Evolutionary conservation across 2,329 filamentous ascomycete genomes (phyloP).

Genomic region (Colletotrichum abscissum): DNA sequence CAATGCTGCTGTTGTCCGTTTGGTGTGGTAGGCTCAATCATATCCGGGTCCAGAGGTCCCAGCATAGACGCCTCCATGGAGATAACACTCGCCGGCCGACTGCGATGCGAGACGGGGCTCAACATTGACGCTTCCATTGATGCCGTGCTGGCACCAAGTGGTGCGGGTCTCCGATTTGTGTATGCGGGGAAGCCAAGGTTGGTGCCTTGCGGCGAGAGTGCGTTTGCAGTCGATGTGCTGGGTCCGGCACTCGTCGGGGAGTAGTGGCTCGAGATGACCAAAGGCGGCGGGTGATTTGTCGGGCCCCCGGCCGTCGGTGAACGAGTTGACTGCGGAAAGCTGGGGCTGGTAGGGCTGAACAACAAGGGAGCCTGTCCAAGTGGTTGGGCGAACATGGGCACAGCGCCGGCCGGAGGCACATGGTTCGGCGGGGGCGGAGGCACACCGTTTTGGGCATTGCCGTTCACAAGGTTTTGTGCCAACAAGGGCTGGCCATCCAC

Average conservation of each 20-base stretch:
- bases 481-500: slow-evolving; percentile 43
- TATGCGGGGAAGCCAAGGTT: slow-evolving; percentile 31
- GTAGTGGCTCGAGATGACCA: slow-evolving; percentile 30
- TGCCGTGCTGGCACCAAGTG: slow-evolving; percentile 34
- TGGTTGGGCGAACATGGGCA: slow-evolving; percentile 32
- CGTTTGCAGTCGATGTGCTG: slow-evolving; percentile 24
- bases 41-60: slow-evolving; percentile 12
- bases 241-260: slow-evolving; percentile 12
- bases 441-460: slow-evolving; percentile 13
- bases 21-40: slow-evolving; percentile 15
- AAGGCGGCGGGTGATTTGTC: slow-evolving; percentile 23
- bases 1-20: slow-evolving; percentile 23
- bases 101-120: slow-evolving; percentile 26
- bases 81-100: slow-evolving; percentile 27
- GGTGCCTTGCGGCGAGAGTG: slow-evolving; percentile 32
- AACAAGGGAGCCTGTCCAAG: slow-evolving; percentile 25
- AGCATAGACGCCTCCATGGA: slow-evolving; percentile 35
- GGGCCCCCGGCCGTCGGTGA: slow-evolving; percentile 19
- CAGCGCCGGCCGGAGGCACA: slow-evolving; percentile 10
- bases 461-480: slow-evolving; percentile 36
- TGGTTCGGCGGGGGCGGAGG: slow-evolving; percentile 32
- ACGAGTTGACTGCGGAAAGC: slow-evolving; percentile 21
- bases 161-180: slow-evolving; percentile 25
- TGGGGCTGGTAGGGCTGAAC: slow-evolving; percentile 29
- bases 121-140: slow-evolving; percentile 35